These are phyloP conservation scores for Phytophthora fragariae DNA, from an alignment of 352 stramenopile species.

Conservation along the genomic window DNA sequence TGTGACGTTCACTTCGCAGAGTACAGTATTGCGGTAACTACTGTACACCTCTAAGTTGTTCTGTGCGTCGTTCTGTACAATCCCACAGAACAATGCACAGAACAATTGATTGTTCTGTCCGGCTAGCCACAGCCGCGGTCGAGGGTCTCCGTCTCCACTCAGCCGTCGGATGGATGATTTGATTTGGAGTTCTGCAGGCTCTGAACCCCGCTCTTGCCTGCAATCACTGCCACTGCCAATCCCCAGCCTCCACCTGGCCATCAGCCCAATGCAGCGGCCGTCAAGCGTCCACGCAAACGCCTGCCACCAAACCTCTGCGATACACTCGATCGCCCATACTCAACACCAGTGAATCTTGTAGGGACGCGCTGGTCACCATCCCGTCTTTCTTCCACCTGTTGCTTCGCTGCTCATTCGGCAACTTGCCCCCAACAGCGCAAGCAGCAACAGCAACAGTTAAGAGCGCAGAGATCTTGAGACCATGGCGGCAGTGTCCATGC, in stretches of 20 bases:
- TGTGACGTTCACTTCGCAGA: no score
- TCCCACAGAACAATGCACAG: no score
- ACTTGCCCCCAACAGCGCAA: slow-evolving; percentile 34
- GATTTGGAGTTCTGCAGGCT: neutral
- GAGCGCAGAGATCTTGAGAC: neutral
- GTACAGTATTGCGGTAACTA: no score
- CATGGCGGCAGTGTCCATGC: slow-evolving; percentile 76
- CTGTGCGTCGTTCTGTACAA: no score
- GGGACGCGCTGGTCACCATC: slow-evolving; percentile 19
- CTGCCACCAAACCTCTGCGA: slow-evolving; percentile 2
- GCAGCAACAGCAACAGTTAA: neutral
- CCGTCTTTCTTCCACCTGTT: neutral
- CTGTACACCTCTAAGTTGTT: no score
- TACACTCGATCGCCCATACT: neutral
- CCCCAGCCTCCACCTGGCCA: slow-evolving; percentile 22
- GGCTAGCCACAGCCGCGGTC: no score
- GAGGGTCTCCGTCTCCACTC: neutral
- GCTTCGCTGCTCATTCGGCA: slow-evolving; percentile 31
- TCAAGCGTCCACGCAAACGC: slow-evolving; percentile 11
- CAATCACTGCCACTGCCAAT: slow-evolving; percentile 15
- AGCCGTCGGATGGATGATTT: neutral
- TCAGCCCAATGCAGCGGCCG: slow-evolving; percentile 17
- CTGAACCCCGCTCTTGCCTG: neutral
- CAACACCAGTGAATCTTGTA: slow-evolving; percentile 34
- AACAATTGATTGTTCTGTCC: no score